Conservation (phyloP, 169 alveolate genomes). For the Cryptosporidium felis region DNA sequence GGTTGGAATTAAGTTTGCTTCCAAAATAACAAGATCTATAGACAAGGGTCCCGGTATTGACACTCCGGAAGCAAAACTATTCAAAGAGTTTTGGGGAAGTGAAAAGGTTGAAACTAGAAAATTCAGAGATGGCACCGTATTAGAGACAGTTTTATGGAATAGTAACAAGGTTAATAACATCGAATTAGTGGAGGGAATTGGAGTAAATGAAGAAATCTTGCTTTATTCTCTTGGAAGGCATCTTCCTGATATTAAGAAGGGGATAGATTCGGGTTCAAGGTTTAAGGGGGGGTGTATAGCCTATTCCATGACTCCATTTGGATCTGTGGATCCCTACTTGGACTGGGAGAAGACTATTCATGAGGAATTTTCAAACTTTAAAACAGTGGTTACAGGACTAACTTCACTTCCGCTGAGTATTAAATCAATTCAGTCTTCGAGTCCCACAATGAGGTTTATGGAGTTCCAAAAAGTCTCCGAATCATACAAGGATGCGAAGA, state of each 20-base stretch:
- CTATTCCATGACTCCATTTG: slow-evolving; percentile 44
- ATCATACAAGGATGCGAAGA: neutral
- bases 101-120: slow-evolving; percentile 51
- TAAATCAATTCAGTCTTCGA: slow-evolving; percentile 18
- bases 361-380: slow-evolving; percentile 42
- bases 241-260: neutral
- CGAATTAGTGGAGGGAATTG: neutral
- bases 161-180: neutral
- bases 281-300: neutral
- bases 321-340: neutral
- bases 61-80: slow-evolving; percentile 42
- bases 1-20: slow-evolving; percentile 19
- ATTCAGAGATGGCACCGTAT: slow-evolving; percentile 49
- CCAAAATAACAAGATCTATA: neutral
- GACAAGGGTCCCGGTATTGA: slow-evolving; percentile 39
- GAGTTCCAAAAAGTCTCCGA: neutral
- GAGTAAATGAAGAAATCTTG: slow-evolving; percentile 8
- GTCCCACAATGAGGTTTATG: slow-evolving; percentile 31
- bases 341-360: neutral
- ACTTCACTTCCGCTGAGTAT: slow-evolving; percentile 57
- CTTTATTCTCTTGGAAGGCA: neutral
- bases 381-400: neutral
- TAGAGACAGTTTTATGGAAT: slow-evolving; percentile 59
- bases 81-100: slow-evolving; percentile 48
- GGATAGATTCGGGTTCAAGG: neutral